Conservation (phyloP, 2,329 filamentous ascomycete species). For the Lasiodiplodia gonubiensis region DNA sequence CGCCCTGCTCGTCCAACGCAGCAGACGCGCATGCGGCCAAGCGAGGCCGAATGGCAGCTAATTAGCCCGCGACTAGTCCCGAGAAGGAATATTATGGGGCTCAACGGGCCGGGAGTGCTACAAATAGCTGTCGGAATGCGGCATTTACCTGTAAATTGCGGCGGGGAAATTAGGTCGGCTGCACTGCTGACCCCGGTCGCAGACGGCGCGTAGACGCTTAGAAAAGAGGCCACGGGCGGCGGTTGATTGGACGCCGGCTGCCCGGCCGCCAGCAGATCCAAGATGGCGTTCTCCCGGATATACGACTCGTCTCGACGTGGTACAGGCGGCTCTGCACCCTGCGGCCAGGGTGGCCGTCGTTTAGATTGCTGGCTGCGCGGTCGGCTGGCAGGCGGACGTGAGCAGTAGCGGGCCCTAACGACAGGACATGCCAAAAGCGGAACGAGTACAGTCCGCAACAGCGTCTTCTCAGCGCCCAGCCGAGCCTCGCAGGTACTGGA, state of each 20-base stretch:
- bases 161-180: conserved; percentile 15
- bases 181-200: background rate
- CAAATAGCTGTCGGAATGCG: conserved; percentile 12
- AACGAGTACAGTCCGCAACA: background rate
- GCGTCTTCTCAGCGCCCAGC: conserved; percentile 9
- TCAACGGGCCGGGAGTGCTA: background rate
- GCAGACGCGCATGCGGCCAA: background rate
- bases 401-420: background rate
- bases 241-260: conserved; percentile 8
- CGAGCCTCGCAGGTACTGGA: background rate
- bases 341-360: background rate
- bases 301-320: conserved; percentile 13
- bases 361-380: background rate
- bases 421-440: background rate
- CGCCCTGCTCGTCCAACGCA: conserved; percentile 11
- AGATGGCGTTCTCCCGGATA: conserved; percentile 23
- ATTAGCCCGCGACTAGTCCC: conserved; percentile 3
- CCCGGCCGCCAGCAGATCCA: background rate
- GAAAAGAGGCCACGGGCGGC: background rate
- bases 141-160: conserved; percentile 19
- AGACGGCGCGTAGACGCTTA: conserved; percentile 1
- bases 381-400: background rate
- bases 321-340: conserved; percentile 23
- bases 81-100: background rate
- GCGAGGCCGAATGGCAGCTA: background rate